Percentiles rank a stretch among this genome's conserved stretches.
Evolutionary conservation across 345 rosid species (phyloP).

Genomic region (Eucalyptus caleyi): DNA sequence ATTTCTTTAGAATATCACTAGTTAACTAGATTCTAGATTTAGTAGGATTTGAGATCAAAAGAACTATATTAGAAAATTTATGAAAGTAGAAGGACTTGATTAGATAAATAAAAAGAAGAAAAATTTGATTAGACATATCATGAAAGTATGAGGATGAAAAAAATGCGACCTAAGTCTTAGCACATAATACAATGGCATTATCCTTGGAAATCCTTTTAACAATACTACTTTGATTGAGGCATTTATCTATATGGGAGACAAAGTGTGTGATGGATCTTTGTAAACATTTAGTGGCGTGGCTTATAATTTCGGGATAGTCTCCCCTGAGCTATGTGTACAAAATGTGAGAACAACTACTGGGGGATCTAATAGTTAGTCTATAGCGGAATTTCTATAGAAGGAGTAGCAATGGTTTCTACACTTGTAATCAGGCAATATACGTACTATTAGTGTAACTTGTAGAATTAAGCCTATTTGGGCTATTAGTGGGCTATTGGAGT

Average conservation of each 20-base stretch:
- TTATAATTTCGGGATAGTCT: not conserved
- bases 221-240: not conserved
- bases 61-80: too few relatives aligned
- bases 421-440: not conserved
- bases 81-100: too few relatives aligned
- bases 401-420: not conserved
- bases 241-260: not conserved
- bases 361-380: not conserved
- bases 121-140: too few relatives aligned
- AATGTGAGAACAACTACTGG: not conserved
- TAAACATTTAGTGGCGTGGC: not conserved
- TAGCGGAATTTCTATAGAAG: not conserved
- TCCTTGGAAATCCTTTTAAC: too few relatives aligned
- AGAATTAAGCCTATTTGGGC: not conserved
- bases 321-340: not conserved
- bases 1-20: too few relatives aligned
- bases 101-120: too few relatives aligned
- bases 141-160: too few relatives aligned
- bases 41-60: too few relatives aligned
- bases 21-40: too few relatives aligned
- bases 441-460: not conserved
- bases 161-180: too few relatives aligned
- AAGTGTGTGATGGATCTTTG: not conserved
- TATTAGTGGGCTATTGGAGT: not conserved
- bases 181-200: too few relatives aligned